Evolutionary conservation across 2,329 filamentous ascomycete species (phyloP), one percentile per base, ranked within the genome.

Genomic region (Fusarium sp.): DNA sequence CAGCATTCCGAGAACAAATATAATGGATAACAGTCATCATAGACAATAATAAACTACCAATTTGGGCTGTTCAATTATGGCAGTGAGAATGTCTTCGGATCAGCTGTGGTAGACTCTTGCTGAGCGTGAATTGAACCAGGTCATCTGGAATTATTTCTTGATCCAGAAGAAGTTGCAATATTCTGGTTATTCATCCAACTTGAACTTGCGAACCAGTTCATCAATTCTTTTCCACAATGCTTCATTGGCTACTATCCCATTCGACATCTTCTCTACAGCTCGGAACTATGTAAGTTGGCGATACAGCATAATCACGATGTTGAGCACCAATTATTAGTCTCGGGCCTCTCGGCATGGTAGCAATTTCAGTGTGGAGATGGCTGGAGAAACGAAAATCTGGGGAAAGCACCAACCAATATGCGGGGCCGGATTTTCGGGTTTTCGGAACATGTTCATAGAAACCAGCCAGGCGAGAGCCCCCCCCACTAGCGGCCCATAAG

Each of bases 381-480:
- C 16, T 40, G 16, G n/a, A 31, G 4, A 16, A 50, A 31, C n/a
- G 23, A 38, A 38, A 50, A 6, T 5, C 9, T 6, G 14, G 14
- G 14, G 14, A 7, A 9, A 16, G 4, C n/a, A 16, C 9, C 29
- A 20, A 16, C 9, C 29, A 20, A 46, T 34, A 34, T 46, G n/a
- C 13, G 2, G 36, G 31, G 8, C 46, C 56, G 56, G 56, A 4
- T 31, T 49, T 61, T 61, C 59, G 59, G 59, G 31, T 18, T 61
- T 61, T 61, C 59, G 53, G 59, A 61, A 57, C n/a, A 14, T 25
- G 18, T 20, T n/a, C 4, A 29, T n/a, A 49, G 14, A 29, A 9
- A 16, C 34, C 8, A 9, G 34, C 34, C n/a, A 38, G 6, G n/a
- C 34, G 36, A 38, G 9, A n/a, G n/a, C n/a, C n/a, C n/a, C n/a